These are phyloP conservation scores for Cicer chorassanicum DNA, from an alignment of 306 rosid species.

Conservation along the genomic window DNA sequence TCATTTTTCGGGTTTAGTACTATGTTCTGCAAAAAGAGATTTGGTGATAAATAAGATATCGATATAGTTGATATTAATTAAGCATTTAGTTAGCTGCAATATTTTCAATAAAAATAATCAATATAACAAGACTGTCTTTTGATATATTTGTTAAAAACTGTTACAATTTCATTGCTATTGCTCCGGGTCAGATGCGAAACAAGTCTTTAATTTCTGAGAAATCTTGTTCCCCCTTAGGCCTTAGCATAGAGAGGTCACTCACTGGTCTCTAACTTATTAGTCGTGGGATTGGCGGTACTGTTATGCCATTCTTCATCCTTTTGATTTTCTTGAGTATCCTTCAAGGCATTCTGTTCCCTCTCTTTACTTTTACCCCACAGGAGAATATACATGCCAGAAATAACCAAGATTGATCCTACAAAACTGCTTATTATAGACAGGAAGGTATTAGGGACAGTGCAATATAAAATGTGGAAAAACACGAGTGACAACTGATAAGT, in stretches of 20 bases:
- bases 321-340: constrained; percentile 52
- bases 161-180: neutral
- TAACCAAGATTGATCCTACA: constrained; percentile 72
- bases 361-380: constrained; percentile 83
- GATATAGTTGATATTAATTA: neutral
- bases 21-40: neutral
- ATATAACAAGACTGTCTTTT: neutral
- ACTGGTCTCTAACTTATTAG: constrained; percentile 6
- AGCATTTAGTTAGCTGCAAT: neutral
- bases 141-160: neutral
- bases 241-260: neutral
- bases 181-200: neutral
- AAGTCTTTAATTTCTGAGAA: constrained; percentile 4
- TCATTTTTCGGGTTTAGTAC: neutral
- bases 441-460: constrained; percentile 32
- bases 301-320: constrained; percentile 49
- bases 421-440: constrained; percentile 56
- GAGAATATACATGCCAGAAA: constrained; percentile 76
- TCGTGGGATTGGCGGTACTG: constrained; percentile 18
- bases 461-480: neutral
- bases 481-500: constrained; percentile 10
- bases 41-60: neutral
- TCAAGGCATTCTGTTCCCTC: constrained; percentile 38
- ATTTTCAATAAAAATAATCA: neutral
- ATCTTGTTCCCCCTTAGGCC: neutral